Evolutionary conservation across 2,329 filamentous ascomycete species (phyloP), one percentile per base, ranked within the genome.

Genomic region (Aureobasidium sp.): DNA sequence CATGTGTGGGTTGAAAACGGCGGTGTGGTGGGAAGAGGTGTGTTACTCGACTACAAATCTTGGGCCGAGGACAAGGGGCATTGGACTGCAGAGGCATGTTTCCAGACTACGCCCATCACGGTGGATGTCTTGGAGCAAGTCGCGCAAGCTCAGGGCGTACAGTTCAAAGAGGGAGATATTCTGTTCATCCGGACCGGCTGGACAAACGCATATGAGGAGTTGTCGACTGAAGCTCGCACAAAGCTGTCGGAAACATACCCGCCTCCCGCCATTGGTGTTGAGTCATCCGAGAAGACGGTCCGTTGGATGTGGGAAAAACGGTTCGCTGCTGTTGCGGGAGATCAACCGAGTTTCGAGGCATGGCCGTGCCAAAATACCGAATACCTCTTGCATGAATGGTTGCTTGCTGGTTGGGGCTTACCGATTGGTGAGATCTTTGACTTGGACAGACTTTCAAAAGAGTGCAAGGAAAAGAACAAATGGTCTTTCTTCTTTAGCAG

Each of bases 251-350:
- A 59, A 15, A 59, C 37, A 21, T 25, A 21, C 6, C 35, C 43
- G 1, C 57, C 38, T 43, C 46, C 57, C 11, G 57, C 46, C 11
- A 59, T 59, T 9, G 57, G 57, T 25, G 46, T 59, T 25, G 45
- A 59, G 37, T 59, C 57, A 3, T 59, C 45, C 1, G 57, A 51
- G 11, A 73, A 73, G 4, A 70, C 78, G 67, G 69, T 81, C 67
- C 64, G 72, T 61, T 74, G 72, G 62, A 63, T 74, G 43, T 74
- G 73, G 73, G 61, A 66, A 17, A 71, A 71, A 49, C 35, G 59
- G 6, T 88, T 90, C 65, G 78, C 85, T 0, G 84, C 81, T 0
- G 84, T 87, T 1, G 84, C 80, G 0, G 83, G 84, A 0, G 87
- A 90, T 67, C 74, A 78, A 17, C 81, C 80, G n/a, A 76, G 80